Evolutionary conservation across 1,139 yeast genomes (phyloP).

Genomic region (Hyphopichia burtonii): DNA sequence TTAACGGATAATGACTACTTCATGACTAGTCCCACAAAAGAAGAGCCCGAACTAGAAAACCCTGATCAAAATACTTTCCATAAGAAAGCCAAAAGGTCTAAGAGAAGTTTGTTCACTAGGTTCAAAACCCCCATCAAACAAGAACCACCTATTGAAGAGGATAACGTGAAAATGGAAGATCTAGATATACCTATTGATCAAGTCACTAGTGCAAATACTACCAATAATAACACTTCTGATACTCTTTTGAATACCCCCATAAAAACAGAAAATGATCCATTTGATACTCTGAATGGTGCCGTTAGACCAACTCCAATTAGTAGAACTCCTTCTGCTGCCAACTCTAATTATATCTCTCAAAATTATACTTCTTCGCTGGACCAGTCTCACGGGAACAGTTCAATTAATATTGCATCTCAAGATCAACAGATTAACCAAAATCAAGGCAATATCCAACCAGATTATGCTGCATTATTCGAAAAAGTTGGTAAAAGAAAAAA

Average conservation of each 20-base stretch:
- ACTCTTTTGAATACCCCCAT: background rate
- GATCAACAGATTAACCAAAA: constrained; percentile 5
- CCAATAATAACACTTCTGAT: background rate
- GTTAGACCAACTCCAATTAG: constrained; percentile 19
- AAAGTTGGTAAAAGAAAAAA: constrained; percentile 45
- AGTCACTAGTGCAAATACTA: background rate
- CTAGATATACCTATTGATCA: background rate
- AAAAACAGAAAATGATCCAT: constrained; percentile 12
- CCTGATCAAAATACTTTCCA: constrained; percentile 4
- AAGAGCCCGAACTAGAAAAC: constrained; percentile 19
- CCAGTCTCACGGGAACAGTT: constrained; percentile 7
- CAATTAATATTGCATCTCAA: background rate
- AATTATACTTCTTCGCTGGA: constrained; percentile 1
- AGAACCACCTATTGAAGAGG: constrained; percentile 10
- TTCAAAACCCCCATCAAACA: constrained; percentile 35
- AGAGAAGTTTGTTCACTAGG: constrained; percentile 41
- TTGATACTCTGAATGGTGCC: constrained; percentile 10
- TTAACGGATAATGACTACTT: background rate
- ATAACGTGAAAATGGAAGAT: background rate
- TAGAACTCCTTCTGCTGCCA: constrained; percentile 24
- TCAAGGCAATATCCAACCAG: constrained; percentile 27
- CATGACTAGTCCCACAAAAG: constrained; percentile 20
- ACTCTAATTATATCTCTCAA: constrained; percentile 9
- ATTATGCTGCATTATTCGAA: constrained; percentile 47
- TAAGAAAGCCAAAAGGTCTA: constrained; percentile 33